Base-by-base conservation (phyloP, 140 eudicot genomes). In the Erigeron philadelphicus region DNA sequence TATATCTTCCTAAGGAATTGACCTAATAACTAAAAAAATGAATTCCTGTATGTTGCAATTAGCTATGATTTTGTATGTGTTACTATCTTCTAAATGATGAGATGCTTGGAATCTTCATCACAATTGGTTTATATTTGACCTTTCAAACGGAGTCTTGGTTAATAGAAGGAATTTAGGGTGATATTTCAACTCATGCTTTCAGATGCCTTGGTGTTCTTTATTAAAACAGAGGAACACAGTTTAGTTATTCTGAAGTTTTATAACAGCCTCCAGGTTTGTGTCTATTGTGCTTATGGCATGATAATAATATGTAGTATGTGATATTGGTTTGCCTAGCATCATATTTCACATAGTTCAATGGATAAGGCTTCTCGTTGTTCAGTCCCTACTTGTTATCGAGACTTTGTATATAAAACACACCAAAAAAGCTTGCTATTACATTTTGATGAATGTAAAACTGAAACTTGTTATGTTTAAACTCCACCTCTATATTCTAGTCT, bases 181-280 rank as follows among this genome's bases (percentile, higher is more conserved):
- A 5, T n/a, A 35, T 55, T 8, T 70, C 41, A 12, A 66, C 2
- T 50, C 55, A n/a, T 15, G 10, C 10, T 42, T 7, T 4, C 3
- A 15, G 41, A 44, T 68, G 10, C 50, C 64, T 38, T 16, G 73
- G 50, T 68, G 64, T 55, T 68, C 61, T 9, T 9, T 68, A 50
- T 6, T 11, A 12, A 23, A 58, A 58, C 11, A 11, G 17, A 58
- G 7, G 8, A 11, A 19, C 41, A 11, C 43, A 54, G 6, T 18
- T 17, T 54, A 21, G 17, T 54, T 69, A 6, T 7, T 40, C 21
- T n/a, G 1, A 42, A 17, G n/a, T 64, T 41, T 8, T 10, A 13
- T 15, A 41, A 9, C 52, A 43, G 8, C 4, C 6, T 64, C 43
- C 11, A 12, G 13, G 56, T 16, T 17, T 50, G 19, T n/a, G 16